Evolutionary conservation across 2,329 filamentous ascomycete genomes (phyloP), one percentile per base, ranked within the genome.

Genomic region (Neobulgaria alba): DNA sequence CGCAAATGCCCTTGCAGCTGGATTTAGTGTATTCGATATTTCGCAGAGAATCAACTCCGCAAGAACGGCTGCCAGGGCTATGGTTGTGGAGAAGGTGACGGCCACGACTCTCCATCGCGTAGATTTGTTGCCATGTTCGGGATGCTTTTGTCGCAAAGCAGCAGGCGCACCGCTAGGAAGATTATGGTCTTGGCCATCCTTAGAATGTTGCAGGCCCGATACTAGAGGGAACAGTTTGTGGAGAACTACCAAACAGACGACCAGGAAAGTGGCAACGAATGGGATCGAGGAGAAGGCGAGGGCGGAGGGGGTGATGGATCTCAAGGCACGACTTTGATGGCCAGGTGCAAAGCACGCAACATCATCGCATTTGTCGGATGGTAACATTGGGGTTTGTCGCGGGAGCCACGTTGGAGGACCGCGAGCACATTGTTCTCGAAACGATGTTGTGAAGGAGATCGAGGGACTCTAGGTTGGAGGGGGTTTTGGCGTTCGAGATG

Each of bases 31-130:
- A 55, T 86, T 85, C 18, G 84, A 79, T 32, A 94, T 85, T 62
- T 94, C 87, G 53, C 85, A 87, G 7, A 94, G 71, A 33, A 94
- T 84, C 50, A 94, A 65, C 62, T 89, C 81, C 2, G 79, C 85
- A 33, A 94, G 68, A 1, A 90, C 84, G 29, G 82, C 74, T 4
- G 86, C 82, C 7, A 93, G 70, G 1, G 78, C 85, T 26, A 92
- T 75, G 8, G 85, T 93, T 1, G 77, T 73, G 5, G 84, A 79
- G 61, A 93, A 93, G 1, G 83, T 78, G 42, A 73, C 63, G 10
- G 77, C 79, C 2, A 78, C 73, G 10, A 73, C 58, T 17, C 69
- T 64, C 30, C 73, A 63, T 36, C 69, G 63, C 45, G 67, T 55
- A 30, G 67, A 73, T 55, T 73, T 74, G 19, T 66, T 58, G 29